Percentiles rank a stretch among this genome's conserved stretches.
phyloP scores from a whole-genome alignment of 208 protist species.

The Leishmania guyanensis region DNA sequence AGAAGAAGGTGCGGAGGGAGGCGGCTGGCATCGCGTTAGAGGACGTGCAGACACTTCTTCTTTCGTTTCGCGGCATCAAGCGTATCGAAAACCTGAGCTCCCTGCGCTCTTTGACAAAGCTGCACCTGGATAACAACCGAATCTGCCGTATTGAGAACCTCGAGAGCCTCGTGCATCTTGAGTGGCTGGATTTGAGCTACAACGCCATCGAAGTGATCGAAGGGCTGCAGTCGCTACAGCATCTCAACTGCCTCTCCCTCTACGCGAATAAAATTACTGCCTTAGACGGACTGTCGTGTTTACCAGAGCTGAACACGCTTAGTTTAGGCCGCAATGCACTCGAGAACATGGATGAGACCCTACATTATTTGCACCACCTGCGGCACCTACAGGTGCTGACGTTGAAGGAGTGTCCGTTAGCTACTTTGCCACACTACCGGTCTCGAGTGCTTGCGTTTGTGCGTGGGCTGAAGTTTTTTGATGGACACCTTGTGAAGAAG shows the following conservation, averaged over 20 bases:
- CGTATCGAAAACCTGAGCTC: slow-evolving; percentile 92
- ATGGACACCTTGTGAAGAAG: slow-evolving; percentile 51
- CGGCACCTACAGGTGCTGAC: slow-evolving; percentile 82
- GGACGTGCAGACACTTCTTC: slow-evolving; percentile 64
- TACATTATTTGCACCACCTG: slow-evolving; percentile 80
- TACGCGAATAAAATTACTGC: slow-evolving; percentile 86
- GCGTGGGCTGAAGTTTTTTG: slow-evolving; percentile 67
- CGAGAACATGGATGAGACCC: slow-evolving; percentile 82
- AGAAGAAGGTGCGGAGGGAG: slow-evolving; percentile 55
- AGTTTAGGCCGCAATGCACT: slow-evolving; percentile 95
- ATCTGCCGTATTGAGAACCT: slow-evolving; percentile 94
- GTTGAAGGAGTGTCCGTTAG: slow-evolving; percentile 72
- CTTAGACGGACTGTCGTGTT: slow-evolving; percentile 67
- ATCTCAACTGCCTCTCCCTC: slow-evolving; percentile 91
- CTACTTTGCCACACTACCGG: slow-evolving; percentile 63
- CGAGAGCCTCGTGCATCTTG: slow-evolving; percentile 75
- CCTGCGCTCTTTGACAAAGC: slow-evolving; percentile 86
- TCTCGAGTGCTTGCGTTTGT: slow-evolving; percentile 76
- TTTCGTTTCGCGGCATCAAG: slow-evolving; percentile 71
- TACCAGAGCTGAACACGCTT: slow-evolving; percentile 82
- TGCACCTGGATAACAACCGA: slow-evolving; percentile 96
- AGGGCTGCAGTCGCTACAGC: slow-evolving; percentile 75
- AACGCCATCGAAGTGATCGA: slow-evolving; percentile 94
- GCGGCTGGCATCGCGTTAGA: slow-evolving; percentile 60
- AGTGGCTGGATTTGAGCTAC: slow-evolving; percentile 93